Evolutionary conservation across 78 protist genomes (phyloP).

Genomic region (Chrysochromulina tobinii): DNA sequence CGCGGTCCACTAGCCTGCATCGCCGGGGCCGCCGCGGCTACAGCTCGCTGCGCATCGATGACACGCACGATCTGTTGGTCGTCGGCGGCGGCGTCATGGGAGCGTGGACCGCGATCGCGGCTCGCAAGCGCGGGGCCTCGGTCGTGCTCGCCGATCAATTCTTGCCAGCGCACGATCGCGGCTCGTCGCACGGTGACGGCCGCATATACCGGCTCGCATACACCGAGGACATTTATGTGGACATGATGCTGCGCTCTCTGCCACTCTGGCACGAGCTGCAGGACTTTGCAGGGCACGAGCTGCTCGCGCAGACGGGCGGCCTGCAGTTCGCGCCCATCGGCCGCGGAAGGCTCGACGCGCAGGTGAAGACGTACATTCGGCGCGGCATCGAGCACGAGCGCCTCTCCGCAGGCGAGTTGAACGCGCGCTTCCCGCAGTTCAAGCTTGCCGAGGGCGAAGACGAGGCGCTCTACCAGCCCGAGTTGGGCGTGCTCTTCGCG

Average conservation of each 20-base stretch:
- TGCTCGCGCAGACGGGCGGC: background rate
- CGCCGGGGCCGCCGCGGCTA: no score
- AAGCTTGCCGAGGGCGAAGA: background rate
- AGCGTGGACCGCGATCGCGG: background rate
- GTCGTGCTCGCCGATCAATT: background rate
- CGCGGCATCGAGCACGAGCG: background rate
- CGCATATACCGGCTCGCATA: background rate
- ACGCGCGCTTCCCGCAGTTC: background rate
- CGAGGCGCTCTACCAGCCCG: conserved; percentile 3
- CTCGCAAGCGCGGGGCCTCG: background rate
- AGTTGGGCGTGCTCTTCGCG: background rate
- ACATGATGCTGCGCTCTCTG: background rate
- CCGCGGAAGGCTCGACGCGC: background rate
- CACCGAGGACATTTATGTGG: background rate
- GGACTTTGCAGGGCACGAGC: background rate
- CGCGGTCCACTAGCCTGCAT: no score
- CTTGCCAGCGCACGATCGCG: background rate
- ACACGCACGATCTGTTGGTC: background rate
- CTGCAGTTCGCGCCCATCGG: background rate
- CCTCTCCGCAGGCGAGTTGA: background rate
- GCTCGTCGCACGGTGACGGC: background rate
- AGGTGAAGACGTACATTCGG: background rate
- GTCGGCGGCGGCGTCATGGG: conserved; percentile 10
- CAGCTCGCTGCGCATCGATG: no score
- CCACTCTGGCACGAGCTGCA: background rate